These are phyloP conservation scores for Trichoderma sp. DNA, from an alignment of 2,329 filamentous ascomycete genomes.

Conservation along the genomic window DNA sequence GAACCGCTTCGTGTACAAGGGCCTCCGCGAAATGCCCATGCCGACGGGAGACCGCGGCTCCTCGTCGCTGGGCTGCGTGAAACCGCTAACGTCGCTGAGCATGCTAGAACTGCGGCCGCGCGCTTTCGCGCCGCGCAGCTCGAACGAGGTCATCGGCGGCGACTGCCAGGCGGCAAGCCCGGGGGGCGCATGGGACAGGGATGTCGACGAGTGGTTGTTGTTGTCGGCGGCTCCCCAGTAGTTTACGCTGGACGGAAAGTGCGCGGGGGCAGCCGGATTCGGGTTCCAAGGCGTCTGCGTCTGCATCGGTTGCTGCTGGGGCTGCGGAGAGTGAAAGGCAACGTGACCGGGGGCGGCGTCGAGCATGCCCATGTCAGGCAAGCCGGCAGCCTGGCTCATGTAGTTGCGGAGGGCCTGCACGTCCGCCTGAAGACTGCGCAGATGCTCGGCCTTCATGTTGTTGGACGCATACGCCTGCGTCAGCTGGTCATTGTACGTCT, in stretches of 20 bases:
- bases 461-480: constrained; percentile 44
- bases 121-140: constrained; percentile 45
- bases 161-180: constrained; percentile 42
- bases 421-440: constrained; percentile 40
- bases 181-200: constrained; percentile 38
- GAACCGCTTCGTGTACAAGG: constrained; percentile 26
- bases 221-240: constrained; percentile 43
- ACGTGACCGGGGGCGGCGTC: background rate
- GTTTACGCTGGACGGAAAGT: constrained; percentile 36
- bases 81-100: constrained; percentile 68
- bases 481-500: constrained; percentile 50
- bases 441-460: constrained; percentile 37
- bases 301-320: constrained; percentile 33
- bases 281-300: constrained; percentile 41
- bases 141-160: constrained; percentile 44
- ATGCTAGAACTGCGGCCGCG: constrained; percentile 66
- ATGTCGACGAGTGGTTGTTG: constrained; percentile 40
- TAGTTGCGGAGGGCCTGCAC: constrained; percentile 40
- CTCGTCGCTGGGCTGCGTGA: constrained; percentile 63
- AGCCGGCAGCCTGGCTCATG: constrained; percentile 38
- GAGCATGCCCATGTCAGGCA: constrained; percentile 36
- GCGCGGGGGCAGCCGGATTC: constrained; percentile 40
- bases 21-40: constrained; percentile 23
- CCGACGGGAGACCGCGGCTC: constrained; percentile 41
- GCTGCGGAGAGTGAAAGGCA: constrained; percentile 21